A percentile compares a stretch with the other conserved stretches of the same genome.
These are phyloP conservation scores for Vanilla planifolia DNA, from an alignment of 106 monocot species.

Conservation along the genomic window DNA sequence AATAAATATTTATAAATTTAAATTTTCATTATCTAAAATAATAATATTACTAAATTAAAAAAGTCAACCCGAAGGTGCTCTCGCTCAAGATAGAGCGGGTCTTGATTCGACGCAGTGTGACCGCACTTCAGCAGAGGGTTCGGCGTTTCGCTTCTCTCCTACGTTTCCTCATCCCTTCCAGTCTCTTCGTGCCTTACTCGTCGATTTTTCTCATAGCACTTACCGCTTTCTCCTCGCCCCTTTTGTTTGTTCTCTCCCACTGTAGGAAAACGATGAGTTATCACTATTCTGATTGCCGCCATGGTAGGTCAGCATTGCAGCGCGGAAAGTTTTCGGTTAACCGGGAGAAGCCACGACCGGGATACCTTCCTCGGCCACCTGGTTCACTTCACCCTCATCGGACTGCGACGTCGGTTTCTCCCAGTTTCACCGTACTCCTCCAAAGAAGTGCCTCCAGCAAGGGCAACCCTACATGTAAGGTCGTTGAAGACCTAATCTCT, in stretches of 20 bases:
- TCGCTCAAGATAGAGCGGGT: too few relatives aligned
- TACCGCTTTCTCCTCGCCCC: too few relatives aligned
- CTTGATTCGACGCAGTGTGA: too few relatives aligned
- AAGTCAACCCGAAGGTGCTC: too few relatives aligned
- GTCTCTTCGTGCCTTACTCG: too few relatives aligned
- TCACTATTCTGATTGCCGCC: not conserved
- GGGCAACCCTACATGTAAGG: not conserved
- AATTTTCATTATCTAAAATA: too few relatives aligned
- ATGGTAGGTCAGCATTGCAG: not conserved
- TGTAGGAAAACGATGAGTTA: conserved; percentile 7
- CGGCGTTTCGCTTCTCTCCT: too few relatives aligned
- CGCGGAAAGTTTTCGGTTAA: not conserved
- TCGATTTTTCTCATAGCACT: too few relatives aligned
- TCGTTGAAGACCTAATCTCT: conserved; percentile 11
- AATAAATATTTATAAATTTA: too few relatives aligned
- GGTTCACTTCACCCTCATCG: not conserved
- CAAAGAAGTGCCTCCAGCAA: not conserved
- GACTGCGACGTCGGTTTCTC: not conserved
- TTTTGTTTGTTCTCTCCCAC: not conserved
- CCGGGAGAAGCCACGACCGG: not conserved
- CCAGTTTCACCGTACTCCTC: conserved; percentile 10
- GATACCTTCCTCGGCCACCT: not conserved
- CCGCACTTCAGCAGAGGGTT: too few relatives aligned
- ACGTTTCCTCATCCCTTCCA: too few relatives aligned
- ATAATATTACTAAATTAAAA: too few relatives aligned